Percentiles rank a stretch among this genome's conserved stretches.
These are phyloP conservation scores for Tuber umbilicatum DNA, from an alignment of 495 filamentous ascomycete species.

Conservation along the genomic window DNA sequence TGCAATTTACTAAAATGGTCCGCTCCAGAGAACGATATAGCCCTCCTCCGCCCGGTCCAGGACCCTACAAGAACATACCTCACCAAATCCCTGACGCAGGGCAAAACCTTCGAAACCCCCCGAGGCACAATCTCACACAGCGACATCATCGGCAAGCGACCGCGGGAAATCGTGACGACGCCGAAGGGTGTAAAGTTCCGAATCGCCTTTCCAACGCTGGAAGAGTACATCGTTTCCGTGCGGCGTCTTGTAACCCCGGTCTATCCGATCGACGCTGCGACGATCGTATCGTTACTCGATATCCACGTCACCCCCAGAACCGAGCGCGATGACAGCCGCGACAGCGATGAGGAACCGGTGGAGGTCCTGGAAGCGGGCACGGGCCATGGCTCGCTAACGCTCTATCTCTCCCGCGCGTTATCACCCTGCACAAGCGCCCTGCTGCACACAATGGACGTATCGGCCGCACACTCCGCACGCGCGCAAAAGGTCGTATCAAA, in stretches of 20 bases:
- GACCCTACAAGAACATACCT: conserved; percentile 49
- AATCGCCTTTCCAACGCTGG: conserved; percentile 58
- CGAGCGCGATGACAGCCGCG: conserved; percentile 6
- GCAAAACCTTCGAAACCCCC: conserved; percentile 47
- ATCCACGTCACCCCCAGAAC: conserved; percentile 52
- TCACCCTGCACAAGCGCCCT: conserved; percentile 50
- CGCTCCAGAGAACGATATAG: conserved; percentile 54
- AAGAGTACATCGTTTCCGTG: conserved; percentile 61
- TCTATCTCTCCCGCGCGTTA: conserved; percentile 66
- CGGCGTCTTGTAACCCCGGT: conserved; percentile 68
- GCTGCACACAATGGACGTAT: conserved; percentile 64
- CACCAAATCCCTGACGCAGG: conserved; percentile 48
- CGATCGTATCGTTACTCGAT: conserved; percentile 68
- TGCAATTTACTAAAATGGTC: not conserved
- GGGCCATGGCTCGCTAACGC: conserved; percentile 67
- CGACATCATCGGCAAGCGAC: conserved; percentile 57
- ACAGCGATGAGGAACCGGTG: conserved; percentile 40
- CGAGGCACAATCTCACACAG: conserved; percentile 52
- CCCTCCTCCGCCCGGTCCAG: conserved; percentile 45
- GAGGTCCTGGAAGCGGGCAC: conserved; percentile 79
- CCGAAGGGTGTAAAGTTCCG: conserved; percentile 51
- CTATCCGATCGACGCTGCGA: conserved; percentile 62
- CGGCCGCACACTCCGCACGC: conserved; percentile 52
- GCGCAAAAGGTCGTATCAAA: conserved; percentile 56
- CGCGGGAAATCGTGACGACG: conserved; percentile 52